Evolutionary conservation across 768 basidiomycete genomes (phyloP).

Genomic region (Neoboletus subvelutipes): DNA sequence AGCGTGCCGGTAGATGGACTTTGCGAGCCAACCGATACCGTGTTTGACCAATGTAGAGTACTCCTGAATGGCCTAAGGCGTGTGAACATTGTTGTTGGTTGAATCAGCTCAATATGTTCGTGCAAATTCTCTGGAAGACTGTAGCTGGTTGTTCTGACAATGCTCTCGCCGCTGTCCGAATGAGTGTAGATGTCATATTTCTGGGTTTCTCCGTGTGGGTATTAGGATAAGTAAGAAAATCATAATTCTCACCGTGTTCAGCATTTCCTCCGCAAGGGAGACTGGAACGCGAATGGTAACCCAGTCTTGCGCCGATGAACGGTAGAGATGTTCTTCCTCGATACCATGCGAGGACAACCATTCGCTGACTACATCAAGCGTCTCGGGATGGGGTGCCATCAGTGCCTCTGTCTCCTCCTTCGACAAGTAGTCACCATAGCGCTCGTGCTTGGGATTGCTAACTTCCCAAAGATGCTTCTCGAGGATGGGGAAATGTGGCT

Average conservation of each 20-base stretch:
- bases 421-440: conserved; percentile 57
- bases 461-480: conserved; percentile 56
- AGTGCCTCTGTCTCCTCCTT: conserved; percentile 65
- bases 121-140: conserved; percentile 61
- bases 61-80: conserved; percentile 44
- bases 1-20: conserved; percentile 14
- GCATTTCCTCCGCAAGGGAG: conserved; percentile 61
- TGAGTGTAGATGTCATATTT: conserved; percentile 66
- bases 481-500: conserved; percentile 48
- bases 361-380: conserved; percentile 51
- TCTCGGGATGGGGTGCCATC: conserved; percentile 56
- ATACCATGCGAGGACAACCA: conserved; percentile 65
- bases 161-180: conserved; percentile 46
- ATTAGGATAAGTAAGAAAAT: neutral
- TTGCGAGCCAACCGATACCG: neutral
- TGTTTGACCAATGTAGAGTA: conserved; percentile 36
- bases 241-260: conserved; percentile 54
- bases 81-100: conserved; percentile 71
- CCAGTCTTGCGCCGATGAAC: conserved; percentile 72
- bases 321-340: conserved; percentile 42
- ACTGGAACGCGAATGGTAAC: conserved; percentile 59
- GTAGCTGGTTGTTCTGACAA: conserved; percentile 69
- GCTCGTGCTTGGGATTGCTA: conserved; percentile 54
- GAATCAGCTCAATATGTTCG: conserved; percentile 62
- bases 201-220: conserved; percentile 30